phyloP scores from a whole-genome alignment of 495 filamentous ascomycete genomes.

The Rhypophila decipiens region DNA sequence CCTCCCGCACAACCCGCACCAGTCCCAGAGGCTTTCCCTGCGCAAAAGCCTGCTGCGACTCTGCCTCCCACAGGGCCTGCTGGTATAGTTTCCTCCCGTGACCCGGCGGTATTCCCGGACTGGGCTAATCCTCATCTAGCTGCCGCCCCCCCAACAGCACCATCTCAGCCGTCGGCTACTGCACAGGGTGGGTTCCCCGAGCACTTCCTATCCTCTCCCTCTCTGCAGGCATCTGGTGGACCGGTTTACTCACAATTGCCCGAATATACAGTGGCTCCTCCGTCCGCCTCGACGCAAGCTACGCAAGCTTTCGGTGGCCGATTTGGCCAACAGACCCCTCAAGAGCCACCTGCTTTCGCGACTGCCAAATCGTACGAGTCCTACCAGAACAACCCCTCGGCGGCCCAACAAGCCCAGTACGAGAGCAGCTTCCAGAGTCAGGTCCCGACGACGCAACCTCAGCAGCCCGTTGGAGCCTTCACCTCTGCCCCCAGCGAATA shows the following conservation, averaged over 20 bases:
- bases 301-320: constrained; percentile 66
- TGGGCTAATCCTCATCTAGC: constrained; percentile 27
- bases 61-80: constrained; percentile 43
- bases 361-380: constrained; percentile 82
- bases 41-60: constrained; percentile 62
- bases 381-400: constrained; percentile 50
- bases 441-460: constrained; percentile 52
- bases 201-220: not conserved
- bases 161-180: constrained; percentile 19
- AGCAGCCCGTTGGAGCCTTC: constrained; percentile 50
- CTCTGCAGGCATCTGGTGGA: not conserved
- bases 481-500: constrained; percentile 76
- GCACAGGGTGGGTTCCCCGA: constrained; percentile 24
- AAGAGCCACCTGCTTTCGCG: constrained; percentile 51
- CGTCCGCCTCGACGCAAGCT: constrained; percentile 39
- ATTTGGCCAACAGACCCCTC: constrained; percentile 52
- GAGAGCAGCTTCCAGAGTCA: constrained; percentile 46
- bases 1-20: constrained; percentile 62
- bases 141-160: constrained; percentile 16
- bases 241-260: constrained; percentile 19
- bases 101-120: not conserved
- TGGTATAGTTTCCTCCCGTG: constrained; percentile 24
- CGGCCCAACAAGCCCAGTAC: constrained; percentile 37
- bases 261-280: too few relatives aligned
- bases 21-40: constrained; percentile 53